phyloP scores from a whole-genome alignment of 2,329 filamentous ascomycete genomes.

The Pyricularia pennisetigena region DNA sequence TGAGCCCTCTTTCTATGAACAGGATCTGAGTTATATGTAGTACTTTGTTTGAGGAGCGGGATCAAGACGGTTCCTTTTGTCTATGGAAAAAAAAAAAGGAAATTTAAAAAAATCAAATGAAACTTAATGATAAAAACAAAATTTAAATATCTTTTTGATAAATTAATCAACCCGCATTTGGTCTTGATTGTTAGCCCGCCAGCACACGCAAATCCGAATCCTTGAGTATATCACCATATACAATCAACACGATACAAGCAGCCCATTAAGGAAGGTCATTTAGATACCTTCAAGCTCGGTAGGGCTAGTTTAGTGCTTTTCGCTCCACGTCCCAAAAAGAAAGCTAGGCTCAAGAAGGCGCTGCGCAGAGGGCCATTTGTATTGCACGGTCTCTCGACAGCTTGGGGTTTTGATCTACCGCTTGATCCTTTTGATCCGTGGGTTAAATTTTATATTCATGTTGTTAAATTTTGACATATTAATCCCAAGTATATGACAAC shows the following conservation, averaged over 20 bases:
- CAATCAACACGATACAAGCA: too few relatives aligned
- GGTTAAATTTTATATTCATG: not conserved
- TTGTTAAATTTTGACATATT: not conserved
- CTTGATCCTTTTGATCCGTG: not conserved
- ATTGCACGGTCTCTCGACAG: too few relatives aligned
- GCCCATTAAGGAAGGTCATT: too few relatives aligned
- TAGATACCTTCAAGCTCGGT: too few relatives aligned
- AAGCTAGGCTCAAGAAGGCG: too few relatives aligned
- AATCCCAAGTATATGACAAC: not conserved
- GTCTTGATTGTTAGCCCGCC: not conserved
- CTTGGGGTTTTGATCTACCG: not conserved
- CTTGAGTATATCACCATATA: too few relatives aligned
- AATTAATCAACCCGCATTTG: not conserved
- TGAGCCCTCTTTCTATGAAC: slow-evolving; percentile 49
- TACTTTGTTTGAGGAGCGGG: not conserved
- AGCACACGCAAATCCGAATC: not conserved
- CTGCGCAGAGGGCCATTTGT: too few relatives aligned
- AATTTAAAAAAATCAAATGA: not conserved
- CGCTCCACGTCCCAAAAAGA: too few relatives aligned
- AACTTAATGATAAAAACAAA: not conserved
- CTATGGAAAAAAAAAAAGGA: not conserved
- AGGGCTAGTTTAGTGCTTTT: too few relatives aligned
- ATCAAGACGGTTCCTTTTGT: not conserved
- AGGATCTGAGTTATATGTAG: slow-evolving; percentile 28
- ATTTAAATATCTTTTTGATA: not conserved